Conservation (phyloP, 1,284 basidiomycete species). For the Cerioporus squamosus region DNA sequence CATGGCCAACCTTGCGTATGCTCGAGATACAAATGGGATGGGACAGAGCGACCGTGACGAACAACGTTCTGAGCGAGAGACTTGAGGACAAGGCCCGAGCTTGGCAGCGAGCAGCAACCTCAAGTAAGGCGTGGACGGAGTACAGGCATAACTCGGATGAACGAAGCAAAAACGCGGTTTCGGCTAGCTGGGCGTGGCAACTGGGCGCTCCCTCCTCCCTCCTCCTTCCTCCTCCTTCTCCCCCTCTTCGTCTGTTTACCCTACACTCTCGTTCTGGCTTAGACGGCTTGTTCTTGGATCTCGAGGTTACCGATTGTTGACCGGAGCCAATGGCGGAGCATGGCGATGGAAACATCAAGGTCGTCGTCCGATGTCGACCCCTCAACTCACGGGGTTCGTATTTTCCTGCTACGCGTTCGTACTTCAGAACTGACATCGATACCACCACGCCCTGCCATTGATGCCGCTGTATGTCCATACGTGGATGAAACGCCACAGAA, state of each 20-base stretch:
- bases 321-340: conserved; percentile 55
- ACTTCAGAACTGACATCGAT: conserved; percentile 10
- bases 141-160: too few relatives aligned
- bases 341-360: conserved; percentile 91
- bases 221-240: conserved; percentile 11
- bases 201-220: conserved; percentile 6
- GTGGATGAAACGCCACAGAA: conserved; percentile 54
- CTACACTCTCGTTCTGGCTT: conserved; percentile 5
- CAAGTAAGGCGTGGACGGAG: too few relatives aligned
- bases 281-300: conserved; percentile 13
- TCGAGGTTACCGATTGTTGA: not conserved
- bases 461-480: not conserved
- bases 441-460: not conserved
- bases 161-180: not conserved
- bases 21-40: too few relatives aligned
- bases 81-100: too few relatives aligned
- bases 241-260: conserved; percentile 6
- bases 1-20: too few relatives aligned
- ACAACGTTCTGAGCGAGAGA: too few relatives aligned
- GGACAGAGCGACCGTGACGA: too few relatives aligned
- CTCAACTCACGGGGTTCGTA: conserved; percentile 88
- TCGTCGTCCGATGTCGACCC: conserved; percentile 95
- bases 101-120: too few relatives aligned
- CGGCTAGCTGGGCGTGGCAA: conserved; percentile 8
- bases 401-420: conserved; percentile 13